A percentile compares a stretch with the other conserved stretches of the same genome.
Evolutionary conservation across 2,329 filamentous ascomycete species (phyloP).

Genomic region (Aureobasidium melanogenum): DNA sequence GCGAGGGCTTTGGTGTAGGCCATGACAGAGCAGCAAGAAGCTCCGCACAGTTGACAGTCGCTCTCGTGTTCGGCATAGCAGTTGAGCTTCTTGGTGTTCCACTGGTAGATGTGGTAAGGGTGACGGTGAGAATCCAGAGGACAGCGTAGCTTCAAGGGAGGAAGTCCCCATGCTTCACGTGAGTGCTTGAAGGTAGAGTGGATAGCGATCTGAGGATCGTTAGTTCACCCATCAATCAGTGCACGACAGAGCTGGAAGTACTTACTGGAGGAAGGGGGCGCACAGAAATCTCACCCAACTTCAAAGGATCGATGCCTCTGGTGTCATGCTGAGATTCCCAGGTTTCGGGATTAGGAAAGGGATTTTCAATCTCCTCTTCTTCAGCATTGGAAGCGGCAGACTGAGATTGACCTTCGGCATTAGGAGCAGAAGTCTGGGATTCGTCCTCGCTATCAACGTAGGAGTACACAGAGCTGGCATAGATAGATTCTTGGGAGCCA

Average conservation of each 20-base stretch:
- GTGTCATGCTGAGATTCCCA: neutral
- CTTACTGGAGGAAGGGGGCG: neutral
- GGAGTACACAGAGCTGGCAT: neutral
- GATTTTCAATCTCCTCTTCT: neutral
- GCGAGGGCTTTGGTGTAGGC: constrained; percentile 1
- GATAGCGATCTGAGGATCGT: neutral
- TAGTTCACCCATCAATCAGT: neutral
- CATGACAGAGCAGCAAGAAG: constrained; percentile 14
- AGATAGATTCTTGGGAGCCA: neutral
- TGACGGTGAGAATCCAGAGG: constrained; percentile 10
- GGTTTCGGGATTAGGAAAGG: neutral
- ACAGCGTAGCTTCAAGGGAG: constrained; percentile 8
- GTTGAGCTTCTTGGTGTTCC: constrained; percentile 17
- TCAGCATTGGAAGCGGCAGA: too few species aligned
- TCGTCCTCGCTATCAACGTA: neutral
- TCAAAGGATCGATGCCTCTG: neutral
- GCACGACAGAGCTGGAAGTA: neutral
- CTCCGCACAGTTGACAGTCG: constrained; percentile 14
- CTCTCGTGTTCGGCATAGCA: constrained; percentile 12
- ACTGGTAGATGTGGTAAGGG: constrained; percentile 15
- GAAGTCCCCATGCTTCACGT: constrained; percentile 9
- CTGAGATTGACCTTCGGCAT: too few species aligned
- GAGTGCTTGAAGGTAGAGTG: neutral
- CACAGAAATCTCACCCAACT: neutral
- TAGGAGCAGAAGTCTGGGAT: too few species aligned